phyloP scores from a whole-genome alignment of 2,329 filamentous ascomycete genomes.

The Aspergillus sp. region DNA sequence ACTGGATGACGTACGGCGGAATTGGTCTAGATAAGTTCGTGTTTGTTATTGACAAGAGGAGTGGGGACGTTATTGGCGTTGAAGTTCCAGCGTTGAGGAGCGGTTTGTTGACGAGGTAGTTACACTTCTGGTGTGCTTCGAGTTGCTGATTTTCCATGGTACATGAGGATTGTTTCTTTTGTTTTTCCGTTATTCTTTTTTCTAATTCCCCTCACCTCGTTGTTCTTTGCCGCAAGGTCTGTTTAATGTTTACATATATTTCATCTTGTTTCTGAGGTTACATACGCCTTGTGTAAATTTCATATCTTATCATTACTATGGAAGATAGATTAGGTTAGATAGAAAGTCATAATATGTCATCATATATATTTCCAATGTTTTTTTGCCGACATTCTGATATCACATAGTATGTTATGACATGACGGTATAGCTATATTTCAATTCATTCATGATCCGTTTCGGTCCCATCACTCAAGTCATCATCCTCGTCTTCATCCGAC shows the following conservation, averaged over 20 bases:
- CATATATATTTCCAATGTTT: constrained; percentile 12
- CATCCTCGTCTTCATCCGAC: constrained; percentile 30
- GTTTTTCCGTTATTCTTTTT: background rate
- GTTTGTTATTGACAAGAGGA: constrained; percentile 26
- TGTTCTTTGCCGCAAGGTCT: background rate
- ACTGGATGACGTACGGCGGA: constrained; percentile 39
- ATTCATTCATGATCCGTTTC: constrained; percentile 43
- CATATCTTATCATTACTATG: background rate
- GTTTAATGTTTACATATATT: background rate
- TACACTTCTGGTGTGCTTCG: too few relatives aligned
- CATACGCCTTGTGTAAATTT: background rate
- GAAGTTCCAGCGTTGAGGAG: constrained; percentile 37
- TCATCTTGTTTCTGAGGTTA: background rate
- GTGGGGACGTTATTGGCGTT: constrained; percentile 27
- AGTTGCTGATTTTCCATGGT: too few relatives aligned
- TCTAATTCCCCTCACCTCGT: background rate
- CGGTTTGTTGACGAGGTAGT: constrained; percentile 4
- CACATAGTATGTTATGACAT: constrained; percentile 1
- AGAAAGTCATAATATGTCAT: background rate
- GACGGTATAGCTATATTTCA: background rate
- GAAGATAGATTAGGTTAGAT: background rate
- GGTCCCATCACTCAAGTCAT: constrained; percentile 42
- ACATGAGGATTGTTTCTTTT: background rate
- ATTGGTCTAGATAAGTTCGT: constrained; percentile 35
- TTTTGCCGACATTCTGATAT: background rate